Evolutionary conservation across 1,284 basidiomycete species (phyloP), one percentile per base, ranked within the genome.

Genomic region (Irpex sp.): DNA sequence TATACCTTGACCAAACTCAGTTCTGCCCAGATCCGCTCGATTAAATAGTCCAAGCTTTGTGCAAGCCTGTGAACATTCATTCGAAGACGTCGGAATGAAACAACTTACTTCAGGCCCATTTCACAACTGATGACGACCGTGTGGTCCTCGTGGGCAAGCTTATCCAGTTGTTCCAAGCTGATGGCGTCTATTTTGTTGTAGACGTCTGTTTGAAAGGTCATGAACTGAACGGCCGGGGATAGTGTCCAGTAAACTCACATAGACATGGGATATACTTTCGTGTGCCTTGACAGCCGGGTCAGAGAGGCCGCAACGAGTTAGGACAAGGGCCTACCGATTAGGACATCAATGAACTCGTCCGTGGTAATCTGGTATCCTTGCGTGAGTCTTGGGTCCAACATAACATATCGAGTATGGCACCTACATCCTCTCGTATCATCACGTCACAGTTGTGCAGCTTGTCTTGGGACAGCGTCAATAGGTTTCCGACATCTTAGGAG

Each of bases 291-390:
- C 52, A 40, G 36, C 40, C 48, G 47, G 21, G 58, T 49, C 34
- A 56, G 54, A 34, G 26, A 56, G 37, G 68, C n/a, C 65, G n/a
- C 51, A 58, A 13, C 19, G 31, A 38, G 17, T 7, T n/a, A 37
- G n/a, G 47, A 51, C 62, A 62, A 52, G 52, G 38, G 64, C 75
- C 67, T 73, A 84, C 93, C 95, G 62, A 98, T 92, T 17, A 99
- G 83, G 8, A 98, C 94, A 73, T 99, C 97, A 71, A 98, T 97
- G 73, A 98, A 97, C 74, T 98, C 94, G 75, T 99, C 96, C 2
- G 92, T 94, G 3, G 93, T 94, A 68, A 98, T 95, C 94, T 96
- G 67, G 34, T 62, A 44, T 40, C 63, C 66, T 60, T 51, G 21
- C 47, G 62, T 59, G 56, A 52, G 58, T 60, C 34, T 44, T 15